Evolutionary conservation across 2,329 filamentous ascomycete genomes (phyloP).

Genomic region (Pseudocercospora fijiensis): DNA sequence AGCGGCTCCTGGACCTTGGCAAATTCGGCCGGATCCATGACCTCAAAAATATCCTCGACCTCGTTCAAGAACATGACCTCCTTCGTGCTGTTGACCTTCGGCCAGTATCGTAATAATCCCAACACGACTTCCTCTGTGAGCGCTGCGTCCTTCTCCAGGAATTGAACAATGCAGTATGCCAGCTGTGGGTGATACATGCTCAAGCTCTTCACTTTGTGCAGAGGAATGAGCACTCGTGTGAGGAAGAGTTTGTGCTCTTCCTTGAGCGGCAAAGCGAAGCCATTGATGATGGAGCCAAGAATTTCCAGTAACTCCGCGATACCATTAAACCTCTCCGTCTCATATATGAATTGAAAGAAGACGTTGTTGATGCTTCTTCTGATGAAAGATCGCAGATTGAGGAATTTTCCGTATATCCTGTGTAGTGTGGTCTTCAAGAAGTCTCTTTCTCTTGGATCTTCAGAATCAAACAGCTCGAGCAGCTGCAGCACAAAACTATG

Average conservation of each 20-base stretch:
- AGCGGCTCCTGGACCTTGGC: conserved; percentile 97
- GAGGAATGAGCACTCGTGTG: conserved; percentile 83
- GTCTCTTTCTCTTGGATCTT: conserved; percentile 93
- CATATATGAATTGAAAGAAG: conserved; percentile 99
- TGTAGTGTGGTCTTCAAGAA: conserved; percentile 98
- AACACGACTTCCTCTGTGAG: conserved; percentile 97
- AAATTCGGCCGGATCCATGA: conserved; percentile 98
- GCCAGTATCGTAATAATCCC: conserved; percentile 93
- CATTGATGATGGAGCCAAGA: conserved; percentile 97
- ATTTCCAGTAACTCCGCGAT: conserved; percentile 97
- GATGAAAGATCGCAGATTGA: conserved; percentile 96
- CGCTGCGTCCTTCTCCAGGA: conserved; percentile 94
- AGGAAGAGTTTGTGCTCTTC: conserved; percentile 99
- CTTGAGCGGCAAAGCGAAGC: conserved; percentile 92
- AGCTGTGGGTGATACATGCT: conserved; percentile 99
- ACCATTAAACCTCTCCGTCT: conserved; percentile 97
- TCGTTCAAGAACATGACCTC: conserved; percentile 99
- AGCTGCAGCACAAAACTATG: conserved; percentile 94
- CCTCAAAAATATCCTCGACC: conserved; percentile 98
- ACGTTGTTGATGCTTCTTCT: conserved; percentile 99
- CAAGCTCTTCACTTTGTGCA: conserved; percentile 97
- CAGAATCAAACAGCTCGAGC: conserved; percentile 96
- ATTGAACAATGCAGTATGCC: conserved; percentile 98
- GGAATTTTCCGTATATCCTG: conserved; percentile 97
- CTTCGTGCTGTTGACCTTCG: conserved; percentile 98